Percentiles rank a stretch among this genome's conserved stretches.
phyloP scores from a whole-genome alignment of 768 basidiomycete species.

The Amyloporia xantha region DNA sequence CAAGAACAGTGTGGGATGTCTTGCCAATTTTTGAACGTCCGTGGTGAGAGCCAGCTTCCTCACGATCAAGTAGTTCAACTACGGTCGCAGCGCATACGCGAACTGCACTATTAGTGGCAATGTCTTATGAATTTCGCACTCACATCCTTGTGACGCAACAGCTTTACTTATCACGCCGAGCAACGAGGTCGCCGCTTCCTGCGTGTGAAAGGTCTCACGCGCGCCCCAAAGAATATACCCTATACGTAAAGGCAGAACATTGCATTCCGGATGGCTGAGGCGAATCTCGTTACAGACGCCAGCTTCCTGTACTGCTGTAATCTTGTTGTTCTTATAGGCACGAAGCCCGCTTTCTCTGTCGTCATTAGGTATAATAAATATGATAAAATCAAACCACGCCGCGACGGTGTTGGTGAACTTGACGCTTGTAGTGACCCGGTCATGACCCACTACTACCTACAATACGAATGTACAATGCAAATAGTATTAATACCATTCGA shows the following conservation, averaged over 20 bases:
- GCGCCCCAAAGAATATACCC: constrained; percentile 94
- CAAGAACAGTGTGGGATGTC: constrained; percentile 99
- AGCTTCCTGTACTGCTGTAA: constrained; percentile 96
- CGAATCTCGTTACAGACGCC: constrained; percentile 99
- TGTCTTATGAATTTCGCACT: constrained; percentile 28
- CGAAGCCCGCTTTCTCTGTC: constrained; percentile 94
- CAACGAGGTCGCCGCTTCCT: constrained; percentile 96
- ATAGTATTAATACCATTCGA: too few relatives aligned
- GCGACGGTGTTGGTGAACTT: too few relatives aligned
- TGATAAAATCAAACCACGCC: too few relatives aligned
- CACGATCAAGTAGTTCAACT: constrained; percentile 97
- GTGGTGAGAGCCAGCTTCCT: constrained; percentile 95
- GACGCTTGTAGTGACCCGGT: too few relatives aligned
- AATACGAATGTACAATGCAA: too few relatives aligned
- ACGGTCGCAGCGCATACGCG: constrained; percentile 67
- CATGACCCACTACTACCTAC: too few relatives aligned
- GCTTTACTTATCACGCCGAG: constrained; percentile 98
- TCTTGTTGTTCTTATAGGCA: constrained; percentile 94
- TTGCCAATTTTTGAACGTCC: constrained; percentile 99
- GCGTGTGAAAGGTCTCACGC: constrained; percentile 90
- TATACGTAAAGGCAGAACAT: constrained; percentile 91
- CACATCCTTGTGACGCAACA: constrained; percentile 99
- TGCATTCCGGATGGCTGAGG: constrained; percentile 94
- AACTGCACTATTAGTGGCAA: not conserved
- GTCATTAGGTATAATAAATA: constrained; percentile 87